These are phyloP conservation scores for Austroboletus novae-zelandiae DNA, from an alignment of 1,284 basidiomycete genomes.

Conservation along the genomic window DNA sequence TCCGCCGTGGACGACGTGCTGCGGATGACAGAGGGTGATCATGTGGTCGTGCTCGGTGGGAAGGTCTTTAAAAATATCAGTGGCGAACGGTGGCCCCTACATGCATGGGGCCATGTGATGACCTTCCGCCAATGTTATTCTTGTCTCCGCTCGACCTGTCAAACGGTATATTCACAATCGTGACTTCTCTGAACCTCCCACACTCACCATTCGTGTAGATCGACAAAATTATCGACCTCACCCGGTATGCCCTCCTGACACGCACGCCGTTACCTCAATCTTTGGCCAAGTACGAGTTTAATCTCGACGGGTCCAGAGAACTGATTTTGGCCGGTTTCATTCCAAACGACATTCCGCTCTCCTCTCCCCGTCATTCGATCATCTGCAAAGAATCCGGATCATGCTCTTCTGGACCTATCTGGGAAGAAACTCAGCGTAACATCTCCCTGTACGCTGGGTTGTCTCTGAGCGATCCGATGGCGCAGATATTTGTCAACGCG, in stretches of 20 bases:
- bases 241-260: conserved; percentile 25
- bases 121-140: conserved; percentile 29
- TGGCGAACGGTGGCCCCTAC: conserved; percentile 29
- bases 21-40: conserved; percentile 24
- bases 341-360: conserved; percentile 20
- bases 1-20: conserved; percentile 34
- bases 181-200: not conserved
- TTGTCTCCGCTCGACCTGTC: conserved; percentile 31
- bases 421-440: conserved; percentile 29
- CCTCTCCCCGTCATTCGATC: conserved; percentile 23
- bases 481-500: conserved; percentile 27
- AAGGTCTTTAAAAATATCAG: conserved; percentile 33
- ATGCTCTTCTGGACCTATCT: conserved; percentile 14
- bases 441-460: conserved; percentile 24
- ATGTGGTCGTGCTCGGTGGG: conserved; percentile 30
- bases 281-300: conserved; percentile 20
- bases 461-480: conserved; percentile 27
- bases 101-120: conserved; percentile 35
- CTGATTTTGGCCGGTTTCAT: conserved; percentile 33
- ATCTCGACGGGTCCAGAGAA: conserved; percentile 21
- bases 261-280: conserved; percentile 18
- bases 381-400: conserved; percentile 21
- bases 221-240: conserved; percentile 31
- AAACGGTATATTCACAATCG: conserved; percentile 21
- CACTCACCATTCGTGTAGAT: conserved; percentile 18